Percentiles rank a stretch among this genome's conserved stretches.
phyloP scores from a whole-genome alignment of 306 rosid genomes.

The Prunus kanzakura region DNA sequence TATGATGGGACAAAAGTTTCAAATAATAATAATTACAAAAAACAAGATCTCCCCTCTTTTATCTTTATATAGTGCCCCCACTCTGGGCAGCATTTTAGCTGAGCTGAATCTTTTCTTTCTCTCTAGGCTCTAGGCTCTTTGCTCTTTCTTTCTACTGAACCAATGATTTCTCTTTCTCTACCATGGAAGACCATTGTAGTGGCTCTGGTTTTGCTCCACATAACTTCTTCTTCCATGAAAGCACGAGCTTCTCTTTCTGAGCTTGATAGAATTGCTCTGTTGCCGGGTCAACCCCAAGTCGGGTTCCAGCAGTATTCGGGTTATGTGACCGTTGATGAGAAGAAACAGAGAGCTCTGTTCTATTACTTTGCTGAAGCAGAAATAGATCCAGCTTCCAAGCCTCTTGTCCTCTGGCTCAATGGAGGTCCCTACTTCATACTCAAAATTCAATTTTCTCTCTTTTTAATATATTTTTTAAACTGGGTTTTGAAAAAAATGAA shows the following conservation, averaged over 20 bases:
- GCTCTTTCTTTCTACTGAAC: neutral
- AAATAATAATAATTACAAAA: constrained; percentile 31
- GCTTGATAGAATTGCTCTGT: constrained; percentile 43
- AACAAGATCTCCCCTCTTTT: constrained; percentile 15
- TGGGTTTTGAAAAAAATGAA: neutral
- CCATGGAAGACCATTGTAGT: constrained; percentile 28
- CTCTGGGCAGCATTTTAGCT: constrained; percentile 8
- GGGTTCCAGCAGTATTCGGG: constrained; percentile 74
- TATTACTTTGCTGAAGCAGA: constrained; percentile 84
- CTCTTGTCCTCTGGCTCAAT: constrained; percentile 85
- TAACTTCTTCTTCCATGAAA: constrained; percentile 27
- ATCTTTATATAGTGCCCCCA: constrained; percentile 31
- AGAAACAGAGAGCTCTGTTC: constrained; percentile 59
- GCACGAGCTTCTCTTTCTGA: constrained; percentile 17
- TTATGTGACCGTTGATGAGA: constrained; percentile 62
- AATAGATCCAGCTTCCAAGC: constrained; percentile 68
- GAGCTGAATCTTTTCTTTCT: neutral
- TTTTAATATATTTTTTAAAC: neutral
- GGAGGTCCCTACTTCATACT: constrained; percentile 34
- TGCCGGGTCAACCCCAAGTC: constrained; percentile 85
- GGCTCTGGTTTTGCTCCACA: constrained; percentile 30
- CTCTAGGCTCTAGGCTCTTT: constrained; percentile 12
- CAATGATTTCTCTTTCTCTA: constrained; percentile 31
- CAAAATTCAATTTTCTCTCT: neutral
- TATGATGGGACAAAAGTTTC: constrained; percentile 16